Evolutionary conservation across 306 rosid genomes (phyloP).

Genomic region (Vicia villosa): DNA sequence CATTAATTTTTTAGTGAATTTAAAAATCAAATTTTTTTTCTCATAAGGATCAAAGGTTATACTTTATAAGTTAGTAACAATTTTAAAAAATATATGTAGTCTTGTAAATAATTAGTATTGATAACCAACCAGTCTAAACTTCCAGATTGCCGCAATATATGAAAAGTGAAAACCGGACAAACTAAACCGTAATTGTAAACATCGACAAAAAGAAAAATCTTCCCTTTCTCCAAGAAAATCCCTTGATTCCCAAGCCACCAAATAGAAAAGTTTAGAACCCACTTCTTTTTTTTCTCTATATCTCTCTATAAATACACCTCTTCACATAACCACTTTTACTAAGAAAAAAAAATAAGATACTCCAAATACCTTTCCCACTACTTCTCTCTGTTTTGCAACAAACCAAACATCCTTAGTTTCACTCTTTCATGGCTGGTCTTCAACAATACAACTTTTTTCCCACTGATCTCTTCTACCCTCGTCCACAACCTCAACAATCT

Average conservation of each 20-base stretch:
- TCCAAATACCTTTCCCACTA: background rate
- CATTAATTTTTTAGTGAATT: too few species aligned
- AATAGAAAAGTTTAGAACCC: background rate
- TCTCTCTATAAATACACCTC: conserved; percentile 14
- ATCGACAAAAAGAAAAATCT: too few species aligned
- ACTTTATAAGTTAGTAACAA: too few species aligned
- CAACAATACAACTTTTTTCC: conserved; percentile 77
- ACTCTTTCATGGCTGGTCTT: conserved; percentile 64
- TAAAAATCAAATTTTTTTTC: too few species aligned
- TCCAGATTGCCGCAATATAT: too few species aligned
- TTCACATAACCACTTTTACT: background rate
- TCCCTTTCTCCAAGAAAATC: background rate
- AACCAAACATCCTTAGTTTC: background rate
- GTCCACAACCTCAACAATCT: conserved; percentile 44
- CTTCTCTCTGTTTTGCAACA: background rate
- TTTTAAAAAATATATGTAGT: too few species aligned
- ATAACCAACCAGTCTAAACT: too few species aligned
- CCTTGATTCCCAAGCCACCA: background rate
- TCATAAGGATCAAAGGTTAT: too few species aligned
- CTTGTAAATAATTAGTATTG: too few species aligned
- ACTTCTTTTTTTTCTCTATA: background rate
- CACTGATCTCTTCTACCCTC: conserved; percentile 64
- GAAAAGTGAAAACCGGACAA: too few species aligned
- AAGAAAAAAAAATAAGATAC: background rate
- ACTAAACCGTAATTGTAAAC: too few species aligned